Conservation (phyloP, 2,329 filamentous ascomycete species). For the Fonsecaea monophora region DNA sequence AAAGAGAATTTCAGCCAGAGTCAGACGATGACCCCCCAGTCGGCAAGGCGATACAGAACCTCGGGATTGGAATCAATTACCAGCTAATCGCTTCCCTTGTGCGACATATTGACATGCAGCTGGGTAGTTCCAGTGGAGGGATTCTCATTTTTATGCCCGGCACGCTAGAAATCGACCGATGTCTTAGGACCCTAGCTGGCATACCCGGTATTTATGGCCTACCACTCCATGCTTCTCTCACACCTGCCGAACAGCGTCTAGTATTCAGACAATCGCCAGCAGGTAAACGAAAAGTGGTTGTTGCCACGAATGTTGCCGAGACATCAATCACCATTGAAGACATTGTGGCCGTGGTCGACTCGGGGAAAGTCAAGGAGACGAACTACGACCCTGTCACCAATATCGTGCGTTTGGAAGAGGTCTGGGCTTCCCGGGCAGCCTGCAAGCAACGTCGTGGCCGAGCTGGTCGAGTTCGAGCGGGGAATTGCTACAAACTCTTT, state of each 20-base stretch:
- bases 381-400: slow-evolving; percentile 91
- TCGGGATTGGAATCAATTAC: slow-evolving; percentile 90
- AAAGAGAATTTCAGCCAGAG: neutral
- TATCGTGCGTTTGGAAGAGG: slow-evolving; percentile 92
- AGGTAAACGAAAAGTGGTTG: slow-evolving; percentile 89
- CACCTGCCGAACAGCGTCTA: slow-evolving; percentile 83
- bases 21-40: slow-evolving; percentile 53
- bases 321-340: slow-evolving; percentile 99
- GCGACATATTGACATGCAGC: slow-evolving; percentile 77
- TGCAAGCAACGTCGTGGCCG: slow-evolving; percentile 93
- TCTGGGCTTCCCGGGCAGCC: slow-evolving; percentile 91
- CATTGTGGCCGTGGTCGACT: slow-evolving; percentile 94
- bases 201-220: slow-evolving; percentile 75
- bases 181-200: slow-evolving; percentile 71
- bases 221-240: slow-evolving; percentile 88
- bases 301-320: slow-evolving; percentile 95
- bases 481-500: slow-evolving; percentile 94
- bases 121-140: slow-evolving; percentile 76
- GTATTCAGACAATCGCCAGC: slow-evolving; percentile 79
- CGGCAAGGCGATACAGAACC: slow-evolving; percentile 72
- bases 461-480: slow-evolving; percentile 89
- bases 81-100: slow-evolving; percentile 82
- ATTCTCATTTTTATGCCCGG: slow-evolving; percentile 97
- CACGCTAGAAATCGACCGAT: slow-evolving; percentile 86
- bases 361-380: slow-evolving; percentile 93